Conservation (phyloP, 192 early-diverging fungal genomes). For the Chytriomyces sp. region DNA sequence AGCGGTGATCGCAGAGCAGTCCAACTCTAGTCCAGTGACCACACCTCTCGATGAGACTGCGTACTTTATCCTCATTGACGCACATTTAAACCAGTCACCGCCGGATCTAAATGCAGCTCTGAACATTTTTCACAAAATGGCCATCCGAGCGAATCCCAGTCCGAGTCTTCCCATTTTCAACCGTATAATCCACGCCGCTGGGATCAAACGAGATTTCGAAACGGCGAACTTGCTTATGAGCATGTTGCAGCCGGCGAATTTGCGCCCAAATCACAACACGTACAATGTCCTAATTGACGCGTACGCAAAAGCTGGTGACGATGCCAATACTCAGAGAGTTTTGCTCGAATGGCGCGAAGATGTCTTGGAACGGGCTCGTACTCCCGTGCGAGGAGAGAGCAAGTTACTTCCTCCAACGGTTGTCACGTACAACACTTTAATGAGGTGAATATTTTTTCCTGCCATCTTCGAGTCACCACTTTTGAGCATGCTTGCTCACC, state of each 20-base stretch:
- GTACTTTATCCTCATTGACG: slow-evolving; percentile 22
- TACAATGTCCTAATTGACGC: slow-evolving; percentile 42
- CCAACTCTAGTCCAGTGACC: too few relatives aligned
- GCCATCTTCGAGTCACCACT: too few relatives aligned
- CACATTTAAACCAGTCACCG: neutral
- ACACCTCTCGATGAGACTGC: slow-evolving; percentile 10
- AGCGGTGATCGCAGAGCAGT: neutral
- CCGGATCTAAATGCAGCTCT: neutral
- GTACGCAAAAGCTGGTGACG: slow-evolving; percentile 34
- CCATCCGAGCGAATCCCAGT: neutral
- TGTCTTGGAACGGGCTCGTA: slow-evolving; percentile 3
- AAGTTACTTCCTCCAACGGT: slow-evolving; percentile 2
- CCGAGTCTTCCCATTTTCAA: slow-evolving; percentile 37
- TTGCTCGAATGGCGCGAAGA: slow-evolving; percentile 12
- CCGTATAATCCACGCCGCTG: slow-evolving; percentile 39
- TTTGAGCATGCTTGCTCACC: too few relatives aligned
- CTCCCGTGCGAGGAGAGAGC: neutral
- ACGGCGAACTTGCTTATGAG: slow-evolving; percentile 3
- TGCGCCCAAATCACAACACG: slow-evolving; percentile 34
- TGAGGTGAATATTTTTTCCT: slow-evolving; percentile 6
- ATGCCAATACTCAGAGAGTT: neutral
- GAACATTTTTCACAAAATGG: slow-evolving; percentile 14
- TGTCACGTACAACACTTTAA: slow-evolving; percentile 37
- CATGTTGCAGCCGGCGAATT: slow-evolving; percentile 24
- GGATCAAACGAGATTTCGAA: slow-evolving; percentile 26